These are phyloP conservation scores for Fusarium tupiense DNA, from an alignment of 2,329 filamentous ascomycete species.

Conservation along the genomic window DNA sequence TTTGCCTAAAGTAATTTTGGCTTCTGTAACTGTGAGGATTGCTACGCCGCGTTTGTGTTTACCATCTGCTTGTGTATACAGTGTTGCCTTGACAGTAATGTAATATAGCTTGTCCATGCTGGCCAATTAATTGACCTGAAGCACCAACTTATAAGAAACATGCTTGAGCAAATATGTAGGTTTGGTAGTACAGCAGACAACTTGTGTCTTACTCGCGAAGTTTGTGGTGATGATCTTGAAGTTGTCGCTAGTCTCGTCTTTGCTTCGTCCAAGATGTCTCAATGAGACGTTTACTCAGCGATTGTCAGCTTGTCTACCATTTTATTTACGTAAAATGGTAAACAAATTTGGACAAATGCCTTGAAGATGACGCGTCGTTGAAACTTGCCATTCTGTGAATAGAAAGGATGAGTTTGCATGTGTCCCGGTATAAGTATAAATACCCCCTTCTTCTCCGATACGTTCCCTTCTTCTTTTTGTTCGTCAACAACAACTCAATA, in stretches of 20 bases:
- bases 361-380: neutral
- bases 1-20: neutral
- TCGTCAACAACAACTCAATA: neutral
- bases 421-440: neutral
- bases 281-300: neutral
- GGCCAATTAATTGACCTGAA: neutral
- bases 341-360: rapidly evolving
- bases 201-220: neutral
- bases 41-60: neutral
- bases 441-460: neutral
- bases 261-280: neutral
- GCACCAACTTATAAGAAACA: rapidly evolving
- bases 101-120: neutral
- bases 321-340: neutral
- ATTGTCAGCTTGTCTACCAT: neutral
- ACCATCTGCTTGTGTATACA: neutral
- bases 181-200: rapidly evolving
- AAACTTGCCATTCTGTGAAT: rapidly evolving
- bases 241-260: neutral
- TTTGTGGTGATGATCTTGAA: neutral
- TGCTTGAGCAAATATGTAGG: neutral
- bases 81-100: neutral
- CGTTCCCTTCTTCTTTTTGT: too few relatives aligned
- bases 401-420: neutral
- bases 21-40: rapidly evolving